Evolutionary conservation across 495 filamentous ascomycete genomes (phyloP), one percentile per base, ranked within the genome.

Genomic region (Aspergillus homomorphus): DNA sequence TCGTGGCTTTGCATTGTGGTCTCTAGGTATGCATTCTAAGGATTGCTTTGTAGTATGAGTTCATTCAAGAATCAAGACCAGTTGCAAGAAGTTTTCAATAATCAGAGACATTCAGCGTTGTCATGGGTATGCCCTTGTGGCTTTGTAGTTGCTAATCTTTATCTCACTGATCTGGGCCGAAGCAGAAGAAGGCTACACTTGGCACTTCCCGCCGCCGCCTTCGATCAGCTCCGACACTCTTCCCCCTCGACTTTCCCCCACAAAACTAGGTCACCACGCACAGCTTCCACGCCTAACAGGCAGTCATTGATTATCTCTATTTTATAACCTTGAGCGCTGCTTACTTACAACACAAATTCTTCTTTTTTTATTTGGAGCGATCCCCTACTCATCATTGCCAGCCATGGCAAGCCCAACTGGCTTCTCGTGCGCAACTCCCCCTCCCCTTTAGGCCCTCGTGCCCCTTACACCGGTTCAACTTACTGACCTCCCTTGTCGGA

Each of bases 401-500:
- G 70, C 62, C 74, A 79, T 79, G 76, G 76, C 76, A 75, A 74
- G 67, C 67, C 72, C 76, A 23, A 73, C 76, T 66, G 69, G 76
- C 70, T 69, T 71, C 65, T 79, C 77, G 77, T 79, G 68, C 72
- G 77, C 67, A 66, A 59, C 62, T 66, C 65, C 19, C 45, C 45
- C 45, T 23, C 48, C 48, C 48, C 33, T 12, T 51, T 59, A 61
- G 45, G 53, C 68, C 62, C 59, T 58, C 58, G 60, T 62, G 62
- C 66, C 56, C 63, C 67, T 62, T 57, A 60, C 60, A 54, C 64
- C 46, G 52, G 52, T 30, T 45, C 42, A 62, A 59, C 69, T 60
- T 62, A 62, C 68, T 73, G 65, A 75, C 65, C 51, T 66, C 56
- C 59, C 21, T 26, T n/a, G 56, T 51, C 58, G 50, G 58, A 65